Conservation (phyloP, 768 basidiomycete species). For the Lactifluus pinguis region DNA sequence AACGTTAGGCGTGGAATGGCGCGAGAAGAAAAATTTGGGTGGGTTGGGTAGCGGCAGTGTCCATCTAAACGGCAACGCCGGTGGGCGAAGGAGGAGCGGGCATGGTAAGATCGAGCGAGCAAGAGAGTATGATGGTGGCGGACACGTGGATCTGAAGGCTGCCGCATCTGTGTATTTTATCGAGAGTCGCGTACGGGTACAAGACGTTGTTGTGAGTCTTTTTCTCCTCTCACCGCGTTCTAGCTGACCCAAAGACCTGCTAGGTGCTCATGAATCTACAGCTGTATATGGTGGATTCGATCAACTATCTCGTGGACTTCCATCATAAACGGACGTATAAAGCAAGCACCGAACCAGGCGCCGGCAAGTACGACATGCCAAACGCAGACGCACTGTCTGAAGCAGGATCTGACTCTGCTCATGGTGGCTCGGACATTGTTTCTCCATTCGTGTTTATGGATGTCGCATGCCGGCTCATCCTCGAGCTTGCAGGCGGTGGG, state of each 20-base stretch:
- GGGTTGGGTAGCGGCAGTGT: constrained; percentile 49
- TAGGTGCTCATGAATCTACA: constrained; percentile 97
- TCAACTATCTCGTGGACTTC: constrained; percentile 97
- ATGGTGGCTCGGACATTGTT: constrained; percentile 53
- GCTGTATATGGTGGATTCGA: constrained; percentile 90
- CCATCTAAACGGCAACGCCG: constrained; percentile 2
- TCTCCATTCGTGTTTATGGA: constrained; percentile 97
- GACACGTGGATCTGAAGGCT: constrained; percentile 50
- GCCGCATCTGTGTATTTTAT: constrained; percentile 84
- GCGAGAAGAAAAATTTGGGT: constrained; percentile 74
- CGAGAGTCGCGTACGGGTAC: constrained; percentile 83
- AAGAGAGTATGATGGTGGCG: constrained; percentile 49
- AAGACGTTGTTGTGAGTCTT: constrained; percentile 77
- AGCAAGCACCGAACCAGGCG: constrained; percentile 57
- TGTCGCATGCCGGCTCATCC: constrained; percentile 85
- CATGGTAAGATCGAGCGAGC: constrained; percentile 50
- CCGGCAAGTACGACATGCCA: constrained; percentile 63
- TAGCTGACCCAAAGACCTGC: neutral
- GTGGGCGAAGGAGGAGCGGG: constrained; percentile 27
- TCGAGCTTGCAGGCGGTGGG: constrained; percentile 78
- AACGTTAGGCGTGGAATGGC: constrained; percentile 94
- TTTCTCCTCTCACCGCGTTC: neutral
- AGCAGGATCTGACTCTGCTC: constrained; percentile 45
- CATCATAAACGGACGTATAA: constrained; percentile 93
- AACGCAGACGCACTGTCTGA: constrained; percentile 42